phyloP scores from a whole-genome alignment of 2,329 filamentous ascomycete species.

The Knufia fluminis region DNA sequence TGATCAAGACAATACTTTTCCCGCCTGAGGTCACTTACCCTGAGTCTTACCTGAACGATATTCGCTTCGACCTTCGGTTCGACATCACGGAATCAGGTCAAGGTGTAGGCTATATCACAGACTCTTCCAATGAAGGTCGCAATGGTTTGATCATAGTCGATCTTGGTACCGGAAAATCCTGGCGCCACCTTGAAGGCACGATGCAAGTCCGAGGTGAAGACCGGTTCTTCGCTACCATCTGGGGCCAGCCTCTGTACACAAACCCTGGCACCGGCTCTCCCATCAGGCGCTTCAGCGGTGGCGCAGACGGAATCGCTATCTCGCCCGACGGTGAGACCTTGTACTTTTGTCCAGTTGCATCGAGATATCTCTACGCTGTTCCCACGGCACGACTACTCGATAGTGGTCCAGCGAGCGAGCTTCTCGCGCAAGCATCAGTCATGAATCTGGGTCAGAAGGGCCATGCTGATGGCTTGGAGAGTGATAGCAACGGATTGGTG shows the following conservation, averaged over 20 bases:
- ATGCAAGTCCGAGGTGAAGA: conserved; percentile 33
- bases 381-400: conserved; percentile 38
- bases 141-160: conserved; percentile 45
- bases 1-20: conserved; percentile 45
- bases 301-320: conserved; percentile 43
- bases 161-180: conserved; percentile 40
- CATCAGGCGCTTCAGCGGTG: conserved; percentile 34
- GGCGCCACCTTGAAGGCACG: conserved; percentile 41
- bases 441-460: conserved; percentile 40
- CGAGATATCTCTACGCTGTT: conserved; percentile 37
- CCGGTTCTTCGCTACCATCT: conserved; percentile 41
- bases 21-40: conserved; percentile 37
- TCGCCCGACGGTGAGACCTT: conserved; percentile 40
- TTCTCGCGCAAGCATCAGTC: conserved; percentile 38
- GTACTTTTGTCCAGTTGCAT: conserved; percentile 38
- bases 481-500: conserved; percentile 41
- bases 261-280: conserved; percentile 29
- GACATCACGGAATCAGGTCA: conserved; percentile 30
- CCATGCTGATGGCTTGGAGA: conserved; percentile 44
- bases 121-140: conserved; percentile 40
- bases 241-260: conserved; percentile 40
- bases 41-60: conserved; percentile 45
- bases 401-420: conserved; percentile 30
- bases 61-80: conserved; percentile 44
- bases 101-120: conserved; percentile 48